These are phyloP conservation scores for Artemisia annua DNA, from an alignment of 129 eudicot species.

Conservation along the genomic window DNA sequence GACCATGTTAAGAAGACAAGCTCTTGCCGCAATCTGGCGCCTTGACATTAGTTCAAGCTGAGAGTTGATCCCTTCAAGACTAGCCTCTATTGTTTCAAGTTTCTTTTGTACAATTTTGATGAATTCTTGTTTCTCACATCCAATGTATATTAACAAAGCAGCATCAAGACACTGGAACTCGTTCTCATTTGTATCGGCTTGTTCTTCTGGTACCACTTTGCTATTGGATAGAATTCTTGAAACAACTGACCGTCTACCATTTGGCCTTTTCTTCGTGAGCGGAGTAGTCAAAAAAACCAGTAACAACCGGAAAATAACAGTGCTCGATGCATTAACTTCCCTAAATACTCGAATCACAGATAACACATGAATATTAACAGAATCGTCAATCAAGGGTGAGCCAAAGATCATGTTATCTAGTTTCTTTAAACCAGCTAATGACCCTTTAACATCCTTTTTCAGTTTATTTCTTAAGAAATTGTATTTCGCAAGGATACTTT, in stretches of 20 bases:
- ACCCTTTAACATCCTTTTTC: constrained; percentile 24
- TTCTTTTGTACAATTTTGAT: constrained; percentile 7
- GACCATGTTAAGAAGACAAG: constrained; percentile 39
- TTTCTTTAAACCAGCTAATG: constrained; percentile 18
- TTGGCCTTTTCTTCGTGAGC: no score
- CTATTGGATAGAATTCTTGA: no score
- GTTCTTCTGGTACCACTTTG: no score
- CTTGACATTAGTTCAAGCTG: constrained; percentile 31
- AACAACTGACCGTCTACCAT: no score
- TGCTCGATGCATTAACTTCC: no score
- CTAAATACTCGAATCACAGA: no score
- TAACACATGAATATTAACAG: no score
- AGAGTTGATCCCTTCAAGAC: constrained; percentile 24
- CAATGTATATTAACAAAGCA: neutral
- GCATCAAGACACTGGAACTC: no score
- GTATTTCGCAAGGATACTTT: constrained; percentile 27
- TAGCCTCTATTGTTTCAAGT: constrained; percentile 24
- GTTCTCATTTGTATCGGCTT: no score
- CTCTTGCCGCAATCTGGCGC: constrained; percentile 29
- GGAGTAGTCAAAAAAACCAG: no score
- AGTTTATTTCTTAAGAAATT: constrained; percentile 30
- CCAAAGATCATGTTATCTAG: constrained; percentile 17
- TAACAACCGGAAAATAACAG: no score
- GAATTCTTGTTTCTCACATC: neutral
- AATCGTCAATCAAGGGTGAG: no score